Conservation (phyloP, 1,284 basidiomycete species). For the Boletellus deceptivus region DNA sequence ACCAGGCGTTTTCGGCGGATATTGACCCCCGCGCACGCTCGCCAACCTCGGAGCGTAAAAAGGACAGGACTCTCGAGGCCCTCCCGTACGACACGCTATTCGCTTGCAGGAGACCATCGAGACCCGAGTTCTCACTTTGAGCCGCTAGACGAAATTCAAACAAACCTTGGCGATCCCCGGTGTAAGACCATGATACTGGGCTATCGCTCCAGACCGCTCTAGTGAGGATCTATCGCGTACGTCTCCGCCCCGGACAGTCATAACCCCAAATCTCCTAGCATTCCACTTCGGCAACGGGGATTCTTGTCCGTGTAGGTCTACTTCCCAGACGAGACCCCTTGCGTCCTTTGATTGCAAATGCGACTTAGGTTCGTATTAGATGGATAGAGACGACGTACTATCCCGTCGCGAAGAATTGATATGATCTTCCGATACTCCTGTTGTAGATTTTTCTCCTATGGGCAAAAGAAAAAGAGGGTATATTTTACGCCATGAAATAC, state of each 20-base stretch:
- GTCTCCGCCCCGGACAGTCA: constrained; percentile 1
- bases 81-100: not conserved
- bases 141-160: not conserved
- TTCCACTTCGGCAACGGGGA: constrained; percentile 14
- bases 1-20: not conserved
- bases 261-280: not conserved
- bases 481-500: constrained; percentile 1
- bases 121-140: not conserved
- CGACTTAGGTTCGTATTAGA: constrained; percentile 5
- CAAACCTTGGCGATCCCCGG: constrained; percentile 15
- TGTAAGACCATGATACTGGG: constrained; percentile 9
- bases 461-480: not conserved
- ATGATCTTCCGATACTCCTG: not conserved
- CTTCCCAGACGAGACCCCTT: not conserved
- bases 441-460: constrained; percentile 1
- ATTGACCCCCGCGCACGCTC: not conserved
- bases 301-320: constrained; percentile 13
- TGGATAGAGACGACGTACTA: constrained; percentile 9
- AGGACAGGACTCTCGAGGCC: not conserved
- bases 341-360: not conserved
- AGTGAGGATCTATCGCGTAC: constrained; percentile 2
- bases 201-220: constrained; percentile 3
- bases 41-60: not conserved
- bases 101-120: constrained; percentile 2
- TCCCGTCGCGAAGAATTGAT: constrained; percentile 18